A percentile compares a stretch with the other conserved stretches of the same genome.
Evolutionary conservation across 2,329 filamentous ascomycete species (phyloP).

Genomic region (Colletotrichum sp.): DNA sequence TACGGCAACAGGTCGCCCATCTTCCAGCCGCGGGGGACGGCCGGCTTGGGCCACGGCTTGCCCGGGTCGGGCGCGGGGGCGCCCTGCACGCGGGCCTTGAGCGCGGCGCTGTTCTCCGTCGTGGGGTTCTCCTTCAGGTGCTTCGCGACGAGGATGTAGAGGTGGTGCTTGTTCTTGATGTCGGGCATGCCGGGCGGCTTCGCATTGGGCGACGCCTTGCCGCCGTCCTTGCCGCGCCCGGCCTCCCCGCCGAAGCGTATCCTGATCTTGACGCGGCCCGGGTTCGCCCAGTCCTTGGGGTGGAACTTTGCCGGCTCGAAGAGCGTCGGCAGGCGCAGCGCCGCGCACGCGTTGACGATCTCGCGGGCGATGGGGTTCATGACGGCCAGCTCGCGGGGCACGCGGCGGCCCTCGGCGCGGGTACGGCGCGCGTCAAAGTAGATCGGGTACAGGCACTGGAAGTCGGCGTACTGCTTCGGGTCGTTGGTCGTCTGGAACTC

Average conservation of each 20-base stretch:
- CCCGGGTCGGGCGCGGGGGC: conserved; percentile 68
- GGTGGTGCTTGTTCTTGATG: conserved; percentile 82
- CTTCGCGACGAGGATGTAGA: conserved; percentile 80
- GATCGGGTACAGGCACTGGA: conserved; percentile 90
- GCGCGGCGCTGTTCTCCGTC: conserved; percentile 68
- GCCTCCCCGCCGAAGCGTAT: conserved; percentile 19
- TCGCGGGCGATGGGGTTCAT: conserved; percentile 86
- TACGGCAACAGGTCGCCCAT: conserved; percentile 84
- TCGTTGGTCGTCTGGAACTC: conserved; percentile 43
- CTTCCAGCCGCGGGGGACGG: conserved; percentile 89
- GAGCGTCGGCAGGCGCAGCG: conserved; percentile 73
- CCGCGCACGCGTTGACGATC: conserved; percentile 84
- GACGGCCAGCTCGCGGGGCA: conserved; percentile 75
- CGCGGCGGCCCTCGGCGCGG: conserved; percentile 81
- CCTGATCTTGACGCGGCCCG: conserved; percentile 80
- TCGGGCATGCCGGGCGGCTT: conserved; percentile 41
- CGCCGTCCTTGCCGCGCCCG: conserved; percentile 54
- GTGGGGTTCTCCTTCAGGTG: conserved; percentile 83
- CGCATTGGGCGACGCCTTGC: conserved; percentile 37
- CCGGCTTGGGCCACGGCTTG: conserved; percentile 73
- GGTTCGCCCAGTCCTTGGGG: conserved; percentile 97
- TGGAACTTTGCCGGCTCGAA: conserved; percentile 93
- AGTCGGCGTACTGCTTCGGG: conserved; percentile 70
- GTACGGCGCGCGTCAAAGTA: conserved; percentile 87
- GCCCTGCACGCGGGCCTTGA: conserved; percentile 76